Base-by-base conservation (phyloP, 2,329 filamentous ascomycete species). In the Orbilia ellipsospora region DNA sequence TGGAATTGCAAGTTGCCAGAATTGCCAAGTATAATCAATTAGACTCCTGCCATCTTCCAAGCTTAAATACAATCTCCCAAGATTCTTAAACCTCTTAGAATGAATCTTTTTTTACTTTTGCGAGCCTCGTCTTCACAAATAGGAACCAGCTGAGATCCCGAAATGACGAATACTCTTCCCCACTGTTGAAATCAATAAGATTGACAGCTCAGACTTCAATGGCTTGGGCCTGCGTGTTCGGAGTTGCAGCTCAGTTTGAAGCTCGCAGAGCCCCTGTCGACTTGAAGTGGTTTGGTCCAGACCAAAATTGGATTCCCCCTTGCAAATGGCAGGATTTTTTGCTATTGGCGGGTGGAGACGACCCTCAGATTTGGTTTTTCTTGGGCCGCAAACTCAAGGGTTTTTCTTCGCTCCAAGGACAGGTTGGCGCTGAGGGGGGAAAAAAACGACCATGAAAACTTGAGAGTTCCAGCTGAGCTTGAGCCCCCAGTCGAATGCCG, bases 191-290 rank as follows among this genome's bases (percentile, higher is more conserved):
- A 36, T 36, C 31, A 36, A 36, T 7, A 36, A 36, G 31, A 44
- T 18, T 31, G 55, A 45, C 31, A 65, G 23, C 23, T 63, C 60
- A 54, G 45, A 40, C 12, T 50, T 52, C 23, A 12, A 63, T 23
- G 57, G 57, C 42, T 61, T 50, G 57, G 44, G 44, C 4, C 44
- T 28, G 56, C 57, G 36, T 55, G 20, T 16, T 56, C 48, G 56
- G 56, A 59, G 69, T 62, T 73, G 62, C 31, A 51, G 16, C 50
- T 66, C 18, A 51, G 69, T 66, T 62, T n/a, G 55, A 18, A 36
- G 15, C 44, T 20, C 18, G 10, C 50, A 18, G 40, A n/a, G 40
- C 10, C n/a, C 31, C 40, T 28, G 61, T 48, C 57, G 10, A 26
- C 69, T 48, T 42, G 56, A 62, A 66, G 4, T n/a, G 55, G 62